Evolutionary conservation across 1,284 basidiomycete genomes (phyloP).

Genomic region (Ustilago cynodontis): DNA sequence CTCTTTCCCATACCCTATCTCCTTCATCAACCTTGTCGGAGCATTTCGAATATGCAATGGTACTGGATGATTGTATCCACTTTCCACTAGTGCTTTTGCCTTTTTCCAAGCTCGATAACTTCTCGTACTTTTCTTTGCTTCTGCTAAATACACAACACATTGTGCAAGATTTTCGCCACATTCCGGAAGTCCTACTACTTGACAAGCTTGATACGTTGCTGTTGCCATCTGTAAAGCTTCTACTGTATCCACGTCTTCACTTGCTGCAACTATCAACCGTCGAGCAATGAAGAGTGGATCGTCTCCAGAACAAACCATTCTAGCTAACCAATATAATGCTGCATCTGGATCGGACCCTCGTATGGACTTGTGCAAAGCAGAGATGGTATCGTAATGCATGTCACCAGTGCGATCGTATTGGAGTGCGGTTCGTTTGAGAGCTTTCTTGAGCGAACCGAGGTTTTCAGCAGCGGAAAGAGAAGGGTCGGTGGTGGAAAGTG

Average conservation of each 20-base stretch:
- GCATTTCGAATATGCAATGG: constrained; percentile 87
- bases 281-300: constrained; percentile 87
- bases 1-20: constrained; percentile 76
- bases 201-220: constrained; percentile 57
- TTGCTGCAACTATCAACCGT: constrained; percentile 84
- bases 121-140: constrained; percentile 85
- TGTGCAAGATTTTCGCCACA: constrained; percentile 76
- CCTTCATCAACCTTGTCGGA: constrained; percentile 84
- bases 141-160: constrained; percentile 82
- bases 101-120: constrained; percentile 65
- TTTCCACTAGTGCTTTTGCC: constrained; percentile 55
- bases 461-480: constrained; percentile 22
- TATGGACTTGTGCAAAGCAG: constrained; percentile 85
- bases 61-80: constrained; percentile 73
- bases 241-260: constrained; percentile 86
- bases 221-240: constrained; percentile 72
- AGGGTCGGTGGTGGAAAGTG: constrained; percentile 52
- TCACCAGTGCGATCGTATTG: constrained; percentile 69
- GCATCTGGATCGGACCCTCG: constrained; percentile 83
- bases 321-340: constrained; percentile 82
- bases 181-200: constrained; percentile 83
- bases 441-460: constrained; percentile 43
- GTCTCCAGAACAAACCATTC: constrained; percentile 76
- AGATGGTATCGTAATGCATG: constrained; percentile 83
- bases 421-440: constrained; percentile 56